These are phyloP conservation scores for Cenchrus americanus DNA, from an alignment of 176 grass and related monocot genomes.

Conservation along the genomic window DNA sequence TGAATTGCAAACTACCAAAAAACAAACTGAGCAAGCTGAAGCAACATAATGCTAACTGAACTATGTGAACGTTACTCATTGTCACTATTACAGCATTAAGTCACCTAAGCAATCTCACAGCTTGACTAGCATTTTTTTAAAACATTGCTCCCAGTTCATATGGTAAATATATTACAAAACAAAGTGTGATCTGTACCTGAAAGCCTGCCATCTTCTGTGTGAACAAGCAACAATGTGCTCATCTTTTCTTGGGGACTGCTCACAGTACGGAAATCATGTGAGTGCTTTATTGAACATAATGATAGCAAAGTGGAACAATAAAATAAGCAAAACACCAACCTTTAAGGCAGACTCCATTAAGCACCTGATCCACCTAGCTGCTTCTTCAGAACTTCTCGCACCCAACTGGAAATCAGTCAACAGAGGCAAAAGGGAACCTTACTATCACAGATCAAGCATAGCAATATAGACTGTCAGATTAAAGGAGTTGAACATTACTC, in stretches of 20 bases:
- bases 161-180: constrained; percentile 26
- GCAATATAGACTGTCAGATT: constrained; percentile 16
- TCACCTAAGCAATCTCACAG: neutral
- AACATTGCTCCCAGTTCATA: neutral
- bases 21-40: constrained; percentile 5
- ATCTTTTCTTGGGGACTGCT: constrained; percentile 64
- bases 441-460: constrained; percentile 31
- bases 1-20: neutral
- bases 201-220: constrained; percentile 78
- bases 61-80: neutral
- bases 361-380: constrained; percentile 84
- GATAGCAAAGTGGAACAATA: constrained; percentile 28
- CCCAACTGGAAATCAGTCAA: constrained; percentile 69
- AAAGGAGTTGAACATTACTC: constrained; percentile 10
- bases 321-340: constrained; percentile 56
- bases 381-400: constrained; percentile 96
- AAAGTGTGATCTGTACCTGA: constrained; percentile 61
- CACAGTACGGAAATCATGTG: constrained; percentile 25
- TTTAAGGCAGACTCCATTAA: constrained; percentile 85
- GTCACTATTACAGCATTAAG: neutral
- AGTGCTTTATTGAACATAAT: constrained; percentile 41
- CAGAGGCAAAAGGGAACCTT: constrained; percentile 22
- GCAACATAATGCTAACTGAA: constrained; percentile 1
- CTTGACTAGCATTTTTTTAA: neutral
- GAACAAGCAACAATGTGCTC: constrained; percentile 73